phyloP scores from a whole-genome alignment of 179 eudicot species.

The Corrigiola litoralis region DNA sequence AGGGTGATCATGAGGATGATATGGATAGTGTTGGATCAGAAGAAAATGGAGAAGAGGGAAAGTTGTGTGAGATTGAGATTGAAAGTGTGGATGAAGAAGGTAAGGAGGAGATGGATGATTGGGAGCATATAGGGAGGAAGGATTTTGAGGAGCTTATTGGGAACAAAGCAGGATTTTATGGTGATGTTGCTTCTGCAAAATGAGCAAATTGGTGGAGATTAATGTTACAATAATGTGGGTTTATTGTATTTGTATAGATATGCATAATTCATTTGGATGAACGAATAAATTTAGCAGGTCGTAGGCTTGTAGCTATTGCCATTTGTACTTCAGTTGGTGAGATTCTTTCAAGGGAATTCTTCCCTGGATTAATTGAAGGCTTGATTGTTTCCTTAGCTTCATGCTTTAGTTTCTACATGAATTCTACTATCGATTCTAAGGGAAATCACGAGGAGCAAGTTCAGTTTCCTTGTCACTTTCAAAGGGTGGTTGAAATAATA shows the following conservation, averaged over 20 bases:
- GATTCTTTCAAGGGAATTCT: not conserved
- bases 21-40: not conserved
- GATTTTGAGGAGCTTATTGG: slow-evolving; percentile 33
- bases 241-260: not conserved
- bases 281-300: too few relatives aligned
- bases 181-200: slow-evolving; percentile 5
- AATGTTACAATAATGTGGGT: slow-evolving; percentile 2
- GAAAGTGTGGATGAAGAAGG: slow-evolving; percentile 18
- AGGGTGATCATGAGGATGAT: not conserved
- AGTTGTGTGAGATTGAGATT: slow-evolving; percentile 25
- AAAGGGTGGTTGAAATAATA: too few relatives aligned
- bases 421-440: too few relatives aligned
- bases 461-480: too few relatives aligned
- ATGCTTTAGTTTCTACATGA: too few relatives aligned
- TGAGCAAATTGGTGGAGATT: slow-evolving; percentile 2
- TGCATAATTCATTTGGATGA: slow-evolving; percentile 3
- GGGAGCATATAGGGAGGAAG: slow-evolving; percentile 29
- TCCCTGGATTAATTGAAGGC: not conserved
- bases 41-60: slow-evolving; percentile 4
- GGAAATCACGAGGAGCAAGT: too few relatives aligned
- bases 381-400: too few relatives aligned
- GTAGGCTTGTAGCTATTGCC: not conserved
- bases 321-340: not conserved
- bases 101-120: slow-evolving; percentile 15
- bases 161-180: slow-evolving; percentile 9